phyloP scores from a whole-genome alignment of 495 filamentous ascomycete species.

The Neurospora hispaniola region DNA sequence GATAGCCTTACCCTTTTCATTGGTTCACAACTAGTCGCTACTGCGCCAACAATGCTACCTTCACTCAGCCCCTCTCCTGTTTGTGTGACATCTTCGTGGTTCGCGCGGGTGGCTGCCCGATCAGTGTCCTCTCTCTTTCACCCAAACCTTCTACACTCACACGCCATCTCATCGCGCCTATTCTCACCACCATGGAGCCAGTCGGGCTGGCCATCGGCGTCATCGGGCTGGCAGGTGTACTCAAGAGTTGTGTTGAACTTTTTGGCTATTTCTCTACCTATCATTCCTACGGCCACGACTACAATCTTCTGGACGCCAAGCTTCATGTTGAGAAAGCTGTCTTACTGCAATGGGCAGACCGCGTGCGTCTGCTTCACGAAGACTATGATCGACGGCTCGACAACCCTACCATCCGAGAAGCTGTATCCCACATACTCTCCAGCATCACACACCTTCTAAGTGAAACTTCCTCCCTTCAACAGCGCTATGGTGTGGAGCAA shows the following conservation, averaged over 20 bases:
- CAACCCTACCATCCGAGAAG: background rate
- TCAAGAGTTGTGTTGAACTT: conserved; percentile 1
- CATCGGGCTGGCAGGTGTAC: background rate
- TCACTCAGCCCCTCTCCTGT: background rate
- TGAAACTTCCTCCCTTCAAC: background rate
- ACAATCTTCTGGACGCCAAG: background rate
- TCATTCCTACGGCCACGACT: background rate
- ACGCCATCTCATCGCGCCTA: background rate
- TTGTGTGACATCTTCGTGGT: background rate
- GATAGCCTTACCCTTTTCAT: background rate
- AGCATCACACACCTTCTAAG: background rate
- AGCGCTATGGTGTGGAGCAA: background rate
- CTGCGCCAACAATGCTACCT: background rate
- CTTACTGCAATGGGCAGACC: conserved; percentile 1
- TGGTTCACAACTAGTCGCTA: background rate
- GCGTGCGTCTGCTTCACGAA: background rate
- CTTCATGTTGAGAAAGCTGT: background rate
- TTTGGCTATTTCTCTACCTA: conserved; percentile 1
- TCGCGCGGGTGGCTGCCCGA: background rate
- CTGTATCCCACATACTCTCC: background rate
- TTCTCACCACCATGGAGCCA: background rate
- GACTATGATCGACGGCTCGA: background rate
- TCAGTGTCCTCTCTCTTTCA: background rate
- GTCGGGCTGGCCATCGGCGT: background rate
- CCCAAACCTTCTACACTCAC: background rate